A percentile compares a stretch with the other conserved stretches of the same genome.
Conservation (phyloP, 257 asterid genomes). For the Nicotiana noctiflora region DNA sequence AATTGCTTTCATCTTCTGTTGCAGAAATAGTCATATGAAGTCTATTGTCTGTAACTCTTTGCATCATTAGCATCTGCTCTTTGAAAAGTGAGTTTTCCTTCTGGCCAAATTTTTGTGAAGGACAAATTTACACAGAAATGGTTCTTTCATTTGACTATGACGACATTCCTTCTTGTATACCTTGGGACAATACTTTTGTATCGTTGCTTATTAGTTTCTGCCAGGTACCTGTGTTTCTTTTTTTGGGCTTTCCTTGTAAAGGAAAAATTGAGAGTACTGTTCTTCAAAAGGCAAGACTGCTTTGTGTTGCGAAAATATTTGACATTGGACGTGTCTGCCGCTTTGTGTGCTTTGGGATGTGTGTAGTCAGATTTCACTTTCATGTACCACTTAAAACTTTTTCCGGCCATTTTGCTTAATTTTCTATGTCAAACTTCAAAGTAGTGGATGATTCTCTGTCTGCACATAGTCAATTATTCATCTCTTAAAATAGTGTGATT, state of each 20-base stretch:
- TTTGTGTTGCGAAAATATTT: not conserved
- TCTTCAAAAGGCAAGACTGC: not conserved
- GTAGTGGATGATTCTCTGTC: not conserved
- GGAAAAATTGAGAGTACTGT: not conserved
- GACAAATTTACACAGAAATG: not conserved
- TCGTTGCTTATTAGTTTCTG: not conserved
- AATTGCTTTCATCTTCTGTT: constrained; percentile 5
- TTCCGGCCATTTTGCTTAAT: not conserved
- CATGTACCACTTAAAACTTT: not conserved
- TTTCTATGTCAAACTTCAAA: not conserved
- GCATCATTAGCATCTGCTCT: too few species aligned
- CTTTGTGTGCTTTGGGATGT: not conserved
- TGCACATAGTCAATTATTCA: not conserved
- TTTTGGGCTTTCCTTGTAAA: not conserved
- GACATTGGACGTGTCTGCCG: not conserved
- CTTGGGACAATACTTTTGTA: not conserved
- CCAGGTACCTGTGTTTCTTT: not conserved
- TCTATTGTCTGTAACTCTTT: not conserved
- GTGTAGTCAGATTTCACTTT: not conserved
- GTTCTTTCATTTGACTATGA: not conserved
- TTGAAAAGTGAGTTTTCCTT: not conserved
- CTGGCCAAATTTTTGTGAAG: not conserved
- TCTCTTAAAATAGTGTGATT: not conserved
- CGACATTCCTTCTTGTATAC: not conserved
- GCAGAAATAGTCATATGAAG: not conserved